Percentiles rank a stretch among this genome's conserved stretches.
Evolutionary conservation across 23 red algal genomes (phyloP).

Genomic region (Gracilaria caudata): DNA sequence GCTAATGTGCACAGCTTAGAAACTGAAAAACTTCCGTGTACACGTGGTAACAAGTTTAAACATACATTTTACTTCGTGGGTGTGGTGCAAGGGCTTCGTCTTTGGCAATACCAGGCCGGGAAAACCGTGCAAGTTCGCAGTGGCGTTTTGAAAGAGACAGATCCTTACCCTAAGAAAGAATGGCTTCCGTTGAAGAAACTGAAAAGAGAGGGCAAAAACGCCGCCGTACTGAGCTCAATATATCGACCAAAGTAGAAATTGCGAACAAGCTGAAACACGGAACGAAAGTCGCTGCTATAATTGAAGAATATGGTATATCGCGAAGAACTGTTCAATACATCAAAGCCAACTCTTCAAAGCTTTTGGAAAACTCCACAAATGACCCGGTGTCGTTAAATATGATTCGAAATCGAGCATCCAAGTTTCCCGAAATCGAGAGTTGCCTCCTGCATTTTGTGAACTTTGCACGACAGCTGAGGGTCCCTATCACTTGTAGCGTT

Average conservation of each 20-base stretch:
- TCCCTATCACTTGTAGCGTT: slow-evolving; percentile 18
- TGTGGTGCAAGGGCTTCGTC: no score
- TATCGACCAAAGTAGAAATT: slow-evolving; percentile 14
- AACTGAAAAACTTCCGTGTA: neutral
- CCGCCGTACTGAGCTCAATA: neutral
- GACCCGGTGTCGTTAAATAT: neutral
- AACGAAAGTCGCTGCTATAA: neutral
- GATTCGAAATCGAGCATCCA: slow-evolving; percentile 16
- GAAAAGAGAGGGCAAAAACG: slow-evolving; percentile 8
- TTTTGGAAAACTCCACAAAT: slow-evolving; percentile 20
- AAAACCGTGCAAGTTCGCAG: no score
- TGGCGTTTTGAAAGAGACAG: neutral
- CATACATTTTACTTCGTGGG: no score
- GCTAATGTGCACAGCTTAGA: neutral
- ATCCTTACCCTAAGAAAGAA: neutral
- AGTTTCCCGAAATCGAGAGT: slow-evolving; percentile 29
- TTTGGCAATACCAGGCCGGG: no score
- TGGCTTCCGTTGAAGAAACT: slow-evolving; percentile 3
- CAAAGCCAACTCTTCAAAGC: slow-evolving; percentile 14
- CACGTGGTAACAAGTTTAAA: neutral
- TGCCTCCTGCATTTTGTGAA: slow-evolving; percentile 8
- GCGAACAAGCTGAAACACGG: slow-evolving; percentile 17
- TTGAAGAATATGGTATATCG: slow-evolving; percentile 13
- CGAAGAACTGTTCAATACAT: slow-evolving; percentile 25
- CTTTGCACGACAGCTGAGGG: neutral